phyloP scores from a whole-genome alignment of 2,329 filamentous ascomycete genomes.

The Fusarium irregulare region DNA sequence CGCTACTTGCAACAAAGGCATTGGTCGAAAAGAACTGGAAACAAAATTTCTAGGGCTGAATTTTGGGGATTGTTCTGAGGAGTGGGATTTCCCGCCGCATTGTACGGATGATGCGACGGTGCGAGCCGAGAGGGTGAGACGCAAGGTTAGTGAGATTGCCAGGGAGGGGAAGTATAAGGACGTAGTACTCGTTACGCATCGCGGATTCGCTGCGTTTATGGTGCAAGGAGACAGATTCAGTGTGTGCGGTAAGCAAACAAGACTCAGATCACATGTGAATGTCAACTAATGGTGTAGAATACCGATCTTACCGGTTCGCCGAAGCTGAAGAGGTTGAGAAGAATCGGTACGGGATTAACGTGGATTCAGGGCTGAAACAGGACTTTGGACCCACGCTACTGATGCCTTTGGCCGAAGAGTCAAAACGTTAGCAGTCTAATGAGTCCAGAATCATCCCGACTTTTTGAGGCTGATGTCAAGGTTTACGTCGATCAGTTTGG shows the following conservation, averaged over 20 bases:
- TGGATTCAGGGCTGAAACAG: slow-evolving; percentile 26
- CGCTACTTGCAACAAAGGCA: slow-evolving; percentile 41
- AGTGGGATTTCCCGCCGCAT: slow-evolving; percentile 39
- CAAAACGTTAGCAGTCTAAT: neutral
- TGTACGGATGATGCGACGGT: slow-evolving; percentile 21
- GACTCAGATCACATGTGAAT: too few relatives aligned
- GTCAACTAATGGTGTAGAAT: slow-evolving; percentile 9
- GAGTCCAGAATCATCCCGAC: neutral
- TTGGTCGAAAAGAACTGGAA: slow-evolving; percentile 20
- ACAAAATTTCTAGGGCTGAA: slow-evolving; percentile 37
- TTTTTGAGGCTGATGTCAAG: neutral
- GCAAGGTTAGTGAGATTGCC: slow-evolving; percentile 16
- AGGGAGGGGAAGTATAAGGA: slow-evolving; percentile 25
- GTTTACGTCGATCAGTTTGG: slow-evolving; percentile 1
- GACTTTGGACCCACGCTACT: slow-evolving; percentile 38
- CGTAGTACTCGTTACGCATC: slow-evolving; percentile 36
- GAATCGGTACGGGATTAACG: slow-evolving; percentile 19
- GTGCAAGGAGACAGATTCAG: slow-evolving; percentile 34
- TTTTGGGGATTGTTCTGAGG: slow-evolving; percentile 29
- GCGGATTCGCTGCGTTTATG: slow-evolving; percentile 38
- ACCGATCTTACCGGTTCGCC: slow-evolving; percentile 33
- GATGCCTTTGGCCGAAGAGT: neutral
- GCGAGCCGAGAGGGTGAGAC: slow-evolving; percentile 37
- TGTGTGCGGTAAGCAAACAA: slow-evolving; percentile 31
- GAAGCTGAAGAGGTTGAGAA: slow-evolving; percentile 3